Base-by-base conservation (phyloP, 2,329 filamentous ascomycete genomes). In the Lachnellula arida region DNA sequence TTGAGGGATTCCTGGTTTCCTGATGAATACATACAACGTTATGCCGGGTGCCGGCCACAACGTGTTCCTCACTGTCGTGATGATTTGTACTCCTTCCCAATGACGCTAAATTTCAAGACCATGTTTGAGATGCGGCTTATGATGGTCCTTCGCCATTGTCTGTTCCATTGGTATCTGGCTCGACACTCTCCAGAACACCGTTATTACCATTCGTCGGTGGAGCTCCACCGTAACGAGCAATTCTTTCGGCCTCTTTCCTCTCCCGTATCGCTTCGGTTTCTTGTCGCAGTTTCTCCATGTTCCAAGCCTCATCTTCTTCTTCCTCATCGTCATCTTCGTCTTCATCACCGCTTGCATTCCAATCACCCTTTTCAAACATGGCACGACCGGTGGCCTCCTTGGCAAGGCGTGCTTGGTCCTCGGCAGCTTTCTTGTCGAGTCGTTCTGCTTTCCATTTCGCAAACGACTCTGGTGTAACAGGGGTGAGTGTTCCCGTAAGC, bases 391-490 rank as follows among this genome's bases (percentile, higher is more conserved):
- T 99, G 22, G 92, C 93, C 67, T 99, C 94, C 81, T 96, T 97
- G 69, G 91, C 89, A 74, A 88, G 86, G 70, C 87, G 85, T 48
- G 91, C 91, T 74, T 96, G 86, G 64, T 94, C 89, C 68, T 99
- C 94, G 22, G 94, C 94, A 15, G 87, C 88, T 81, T 96, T 97
- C 86, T 99, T 99, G 74, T 91, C 85, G 65, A 97, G 71, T 46
- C 94, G 88, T 52, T 96, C 88, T 75, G 92, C 87, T 81, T 99
- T 99, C 94, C 94, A 99, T 70, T 94, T 94, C 60, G 91, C 91
- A 70, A 99, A 99, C 0, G 85, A 81, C 70, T 99, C 94, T 2
- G 87, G 87, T 1, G 89, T 99, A 60, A 99, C 95, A 5, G 95
- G 95, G 1, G 95, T 99, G 51, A 97, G 80, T 0, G 80, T 91